Percentiles rank a stretch among this genome's conserved stretches.
Conservation (phyloP, 495 filamentous ascomycete species). For the Usnea hakonensis region DNA sequence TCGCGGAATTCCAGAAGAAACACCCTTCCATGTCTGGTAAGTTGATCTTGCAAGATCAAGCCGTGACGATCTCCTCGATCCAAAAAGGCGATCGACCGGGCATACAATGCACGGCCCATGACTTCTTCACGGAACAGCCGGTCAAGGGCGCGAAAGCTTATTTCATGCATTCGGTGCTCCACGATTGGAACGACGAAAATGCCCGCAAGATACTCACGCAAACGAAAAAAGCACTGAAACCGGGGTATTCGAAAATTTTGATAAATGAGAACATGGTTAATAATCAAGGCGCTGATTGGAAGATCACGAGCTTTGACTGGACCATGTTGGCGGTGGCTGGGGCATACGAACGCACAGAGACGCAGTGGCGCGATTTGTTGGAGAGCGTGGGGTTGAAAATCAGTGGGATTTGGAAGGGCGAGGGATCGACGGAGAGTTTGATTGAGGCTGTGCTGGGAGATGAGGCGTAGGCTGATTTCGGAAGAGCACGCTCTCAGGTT, state of each 20-base stretch:
- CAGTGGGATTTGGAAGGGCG: neutral
- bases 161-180: slow-evolving; percentile 40
- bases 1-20: slow-evolving; percentile 35
- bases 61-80: slow-evolving; percentile 30
- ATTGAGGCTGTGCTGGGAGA: neutral
- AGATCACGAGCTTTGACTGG: slow-evolving; percentile 38
- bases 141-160: slow-evolving; percentile 37
- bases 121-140: slow-evolving; percentile 49
- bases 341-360: slow-evolving; percentile 33
- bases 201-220: slow-evolving; percentile 34
- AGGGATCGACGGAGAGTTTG: neutral
- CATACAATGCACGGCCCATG: slow-evolving; percentile 33
- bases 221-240: slow-evolving; percentile 33
- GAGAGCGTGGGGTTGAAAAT: slow-evolving; percentile 42
- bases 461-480: neutral
- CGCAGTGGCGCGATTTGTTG: slow-evolving; percentile 26
- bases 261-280: slow-evolving; percentile 48
- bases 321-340: slow-evolving; percentile 37
- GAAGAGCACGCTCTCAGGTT: neutral
- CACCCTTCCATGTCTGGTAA: slow-evolving; percentile 31
- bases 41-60: slow-evolving; percentile 44
- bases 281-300: slow-evolving; percentile 34
- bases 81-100: slow-evolving; percentile 18
- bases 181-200: slow-evolving; percentile 40
- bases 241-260: slow-evolving; percentile 32